Base-by-base conservation (phyloP, 140 eudicot genomes). In the Ambrosia hybrid region DNA sequence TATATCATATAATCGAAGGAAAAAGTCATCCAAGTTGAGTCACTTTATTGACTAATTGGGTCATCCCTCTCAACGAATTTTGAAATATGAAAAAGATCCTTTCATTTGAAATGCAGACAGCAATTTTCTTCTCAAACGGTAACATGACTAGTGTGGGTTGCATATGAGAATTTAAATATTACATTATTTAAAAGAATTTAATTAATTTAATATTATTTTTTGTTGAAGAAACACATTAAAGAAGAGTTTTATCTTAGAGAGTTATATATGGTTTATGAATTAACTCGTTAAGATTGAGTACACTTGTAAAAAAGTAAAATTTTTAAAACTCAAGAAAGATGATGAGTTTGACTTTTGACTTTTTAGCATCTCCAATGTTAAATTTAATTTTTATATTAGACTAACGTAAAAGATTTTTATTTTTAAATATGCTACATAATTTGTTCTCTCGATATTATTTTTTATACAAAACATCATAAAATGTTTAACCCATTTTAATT, bases 101-200 rank as follows among this genome's bases (percentile, higher is more conserved):
- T 78, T 59, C 63, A 66, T 73, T 82, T 68, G 77, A 82, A 82
- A 6, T 36, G 77, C 41, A 62, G 58, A 77, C 78, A 69, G 51
- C 70, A 75, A 36, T 57, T 69, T 67, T 5, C 57, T 60, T 75
- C 66, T 74, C 62, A 83, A 83, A 79, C 82, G 87, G 84, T 70
- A 66, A 80, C 83, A 48, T 59, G n/a, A 78, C 51, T 46, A 12
- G 15, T 36, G 37, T 65, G 38, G 36, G 67, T 30, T 30, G 65
- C 33, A 63, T 36, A 36, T 38, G 46, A 6, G 38, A 63, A 38
- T 38, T 63, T 4, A 9, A 36, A 37, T 37, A 36, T 63, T 63
- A 6, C 61, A 56, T 56, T 36, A 37, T 63, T 49, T 49, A 2
- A 43, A 43, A 43, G 9, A 49, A 49, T 11, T 49, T 4, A 41